Conservation (phyloP, 768 basidiomycete species). For the Leucocoprinus leucothites region DNA sequence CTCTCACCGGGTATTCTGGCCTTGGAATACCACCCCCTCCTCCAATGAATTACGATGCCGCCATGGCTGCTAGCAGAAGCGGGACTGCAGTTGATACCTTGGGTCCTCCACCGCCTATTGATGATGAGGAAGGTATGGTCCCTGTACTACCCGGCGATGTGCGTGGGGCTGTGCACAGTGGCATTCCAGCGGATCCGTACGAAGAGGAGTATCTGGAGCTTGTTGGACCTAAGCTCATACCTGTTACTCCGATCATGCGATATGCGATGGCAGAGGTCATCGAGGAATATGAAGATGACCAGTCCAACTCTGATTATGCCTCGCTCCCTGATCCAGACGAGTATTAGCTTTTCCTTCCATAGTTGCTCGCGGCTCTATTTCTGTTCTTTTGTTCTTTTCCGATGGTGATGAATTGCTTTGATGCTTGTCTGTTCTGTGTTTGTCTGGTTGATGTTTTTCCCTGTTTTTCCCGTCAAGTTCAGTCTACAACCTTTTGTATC, state of each 20-base stretch:
- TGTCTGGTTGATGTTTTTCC: background rate
- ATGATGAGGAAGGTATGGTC: constrained; percentile 18
- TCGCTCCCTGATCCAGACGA: constrained; percentile 78
- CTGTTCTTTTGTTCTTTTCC: background rate
- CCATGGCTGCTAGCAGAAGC: constrained; percentile 11
- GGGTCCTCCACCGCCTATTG: constrained; percentile 14
- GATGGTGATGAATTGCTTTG: background rate
- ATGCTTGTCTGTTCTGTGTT: background rate
- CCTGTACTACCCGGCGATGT: constrained; percentile 21
- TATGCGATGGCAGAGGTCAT: constrained; percentile 84
- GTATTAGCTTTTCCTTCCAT: constrained; percentile 34
- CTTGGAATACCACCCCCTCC: constrained; percentile 5
- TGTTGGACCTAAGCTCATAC: constrained; percentile 73
- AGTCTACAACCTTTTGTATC: background rate
- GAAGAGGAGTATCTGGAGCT: constrained; percentile 54
- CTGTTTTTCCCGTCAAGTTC: too few species aligned
- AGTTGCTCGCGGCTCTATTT: background rate
- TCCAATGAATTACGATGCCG: constrained; percentile 9
- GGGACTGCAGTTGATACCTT: constrained; percentile 9
- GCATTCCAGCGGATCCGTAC: constrained; percentile 37
- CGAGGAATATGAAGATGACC: constrained; percentile 76
- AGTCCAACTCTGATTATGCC: constrained; percentile 75
- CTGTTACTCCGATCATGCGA: constrained; percentile 78
- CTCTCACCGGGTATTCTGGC: constrained; percentile 9
- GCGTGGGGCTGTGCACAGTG: constrained; percentile 29